Percentiles rank a stretch among this genome's conserved stretches.
Conservation (phyloP, 1,284 basidiomycete species). For the Boletus nobilissimus region DNA sequence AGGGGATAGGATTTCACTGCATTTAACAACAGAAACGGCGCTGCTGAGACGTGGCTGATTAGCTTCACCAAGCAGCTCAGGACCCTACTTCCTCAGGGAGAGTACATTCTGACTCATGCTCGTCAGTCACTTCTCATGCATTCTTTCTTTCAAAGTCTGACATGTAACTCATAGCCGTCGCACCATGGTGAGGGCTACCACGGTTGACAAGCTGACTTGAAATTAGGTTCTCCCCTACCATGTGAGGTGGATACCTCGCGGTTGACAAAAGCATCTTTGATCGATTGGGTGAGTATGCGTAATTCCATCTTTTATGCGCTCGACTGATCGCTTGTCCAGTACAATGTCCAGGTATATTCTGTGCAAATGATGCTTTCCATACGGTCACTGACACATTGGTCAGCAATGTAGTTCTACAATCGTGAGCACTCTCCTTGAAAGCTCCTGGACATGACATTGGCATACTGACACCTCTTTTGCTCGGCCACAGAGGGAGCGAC, state of each 20-base stretch:
- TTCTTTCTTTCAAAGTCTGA: constrained; percentile 6
- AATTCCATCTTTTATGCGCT: not conserved
- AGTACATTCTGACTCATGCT: constrained; percentile 53
- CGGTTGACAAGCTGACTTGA: not conserved
- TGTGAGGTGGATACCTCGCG: constrained; percentile 65
- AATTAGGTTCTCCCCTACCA: constrained; percentile 33
- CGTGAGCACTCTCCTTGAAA: constrained; percentile 52
- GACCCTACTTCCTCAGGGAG: constrained; percentile 47
- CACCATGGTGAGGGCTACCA: constrained; percentile 39
- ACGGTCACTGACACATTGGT: constrained; percentile 2
- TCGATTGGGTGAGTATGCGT: constrained; percentile 57
- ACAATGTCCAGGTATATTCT: constrained; percentile 56
- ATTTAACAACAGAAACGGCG: constrained; percentile 51
- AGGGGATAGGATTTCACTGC: constrained; percentile 58
- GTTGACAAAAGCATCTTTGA: constrained; percentile 65
- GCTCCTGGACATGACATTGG: not conserved
- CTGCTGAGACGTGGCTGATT: constrained; percentile 57
- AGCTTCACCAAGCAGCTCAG: constrained; percentile 56
- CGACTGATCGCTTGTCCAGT: constrained; percentile 38
- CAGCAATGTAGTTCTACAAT: constrained; percentile 65
- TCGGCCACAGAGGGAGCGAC: constrained; percentile 52
- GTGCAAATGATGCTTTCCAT: not conserved
- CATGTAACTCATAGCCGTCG: constrained; percentile 36
- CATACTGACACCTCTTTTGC: not conserved
- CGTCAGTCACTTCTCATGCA: constrained; percentile 33